Evolutionary conservation across 1,284 basidiomycete species (phyloP).

Genomic region (Malassezia psittaci): DNA sequence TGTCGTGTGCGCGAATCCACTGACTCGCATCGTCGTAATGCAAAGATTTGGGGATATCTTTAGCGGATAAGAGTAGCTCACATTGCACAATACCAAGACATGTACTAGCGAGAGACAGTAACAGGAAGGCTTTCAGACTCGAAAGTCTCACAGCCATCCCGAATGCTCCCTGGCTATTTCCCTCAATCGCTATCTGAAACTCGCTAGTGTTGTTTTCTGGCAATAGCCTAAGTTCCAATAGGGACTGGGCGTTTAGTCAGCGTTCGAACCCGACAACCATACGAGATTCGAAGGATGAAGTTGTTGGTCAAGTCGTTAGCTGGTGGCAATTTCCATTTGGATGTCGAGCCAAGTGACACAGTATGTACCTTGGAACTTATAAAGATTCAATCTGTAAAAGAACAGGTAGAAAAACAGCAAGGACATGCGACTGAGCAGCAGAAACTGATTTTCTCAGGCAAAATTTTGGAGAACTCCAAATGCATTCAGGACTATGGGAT

Average conservation of each 20-base stretch:
- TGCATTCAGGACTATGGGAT: slow-evolving; percentile 77
- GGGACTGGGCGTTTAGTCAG: neutral
- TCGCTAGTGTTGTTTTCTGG: too few species aligned
- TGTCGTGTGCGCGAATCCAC: neutral
- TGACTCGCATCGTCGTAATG: neutral
- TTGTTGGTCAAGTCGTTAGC: slow-evolving; percentile 43
- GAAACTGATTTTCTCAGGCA: slow-evolving; percentile 95
- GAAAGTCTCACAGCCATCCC: too few species aligned
- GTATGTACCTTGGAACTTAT: neutral
- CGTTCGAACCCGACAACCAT: neutral
- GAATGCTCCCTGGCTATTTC: too few species aligned
- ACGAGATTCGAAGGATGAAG: slow-evolving; percentile 27
- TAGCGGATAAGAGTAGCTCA: too few species aligned
- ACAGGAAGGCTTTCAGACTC: too few species aligned
- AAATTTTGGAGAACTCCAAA: slow-evolving; percentile 81
- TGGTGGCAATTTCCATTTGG: slow-evolving; percentile 44
- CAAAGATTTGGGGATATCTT: too few species aligned
- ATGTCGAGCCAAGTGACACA: slow-evolving; percentile 39
- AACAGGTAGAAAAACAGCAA: slow-evolving; percentile 69
- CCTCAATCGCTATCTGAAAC: too few species aligned
- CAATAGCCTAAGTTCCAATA: too few species aligned
- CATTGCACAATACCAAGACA: too few species aligned
- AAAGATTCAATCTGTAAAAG: slow-evolving; percentile 63
- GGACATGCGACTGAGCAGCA: slow-evolving; percentile 64
- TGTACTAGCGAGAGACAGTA: too few species aligned